phyloP scores from a whole-genome alignment of 1,284 basidiomycete genomes.

The Rhizoctonia solani region DNA sequence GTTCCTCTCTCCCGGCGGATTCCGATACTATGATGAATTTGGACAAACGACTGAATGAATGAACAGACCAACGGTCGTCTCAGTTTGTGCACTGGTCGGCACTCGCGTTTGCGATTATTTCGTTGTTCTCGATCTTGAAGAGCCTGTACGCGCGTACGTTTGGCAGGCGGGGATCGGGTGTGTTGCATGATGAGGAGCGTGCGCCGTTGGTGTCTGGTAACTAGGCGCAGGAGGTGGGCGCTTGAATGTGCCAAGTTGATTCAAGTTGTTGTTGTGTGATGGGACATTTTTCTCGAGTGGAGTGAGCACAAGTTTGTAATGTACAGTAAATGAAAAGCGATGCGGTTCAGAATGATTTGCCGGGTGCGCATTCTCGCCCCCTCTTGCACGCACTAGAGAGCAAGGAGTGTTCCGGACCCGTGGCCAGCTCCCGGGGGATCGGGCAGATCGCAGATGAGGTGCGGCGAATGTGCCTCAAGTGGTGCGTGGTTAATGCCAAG shows the following conservation, averaged over 20 bases:
- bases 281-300: no score
- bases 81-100: conserved; percentile 88
- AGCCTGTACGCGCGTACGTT: conserved; percentile 59
- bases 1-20: no score
- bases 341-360: no score
- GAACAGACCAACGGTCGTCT: conserved; percentile 50
- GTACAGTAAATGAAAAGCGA: no score
- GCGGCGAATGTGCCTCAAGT: conserved; percentile 15
- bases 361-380: no score
- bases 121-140: conserved; percentile 82
- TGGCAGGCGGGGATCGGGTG: conserved; percentile 47
- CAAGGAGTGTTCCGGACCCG: no score
- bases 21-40: not conserved
- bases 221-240: no score
- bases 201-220: conserved; percentile 65
- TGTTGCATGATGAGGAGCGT: conserved; percentile 83
- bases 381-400: no score
- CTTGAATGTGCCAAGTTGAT: no score
- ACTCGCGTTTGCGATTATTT: conserved; percentile 83
- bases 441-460: not conserved
- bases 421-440: not conserved
- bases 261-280: no score
- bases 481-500: conserved; percentile 1
- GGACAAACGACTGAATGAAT: not conserved
- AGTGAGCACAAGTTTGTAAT: no score